These are phyloP conservation scores for Candida caryicola DNA, from an alignment of 805 yeast species.

Conservation along the genomic window DNA sequence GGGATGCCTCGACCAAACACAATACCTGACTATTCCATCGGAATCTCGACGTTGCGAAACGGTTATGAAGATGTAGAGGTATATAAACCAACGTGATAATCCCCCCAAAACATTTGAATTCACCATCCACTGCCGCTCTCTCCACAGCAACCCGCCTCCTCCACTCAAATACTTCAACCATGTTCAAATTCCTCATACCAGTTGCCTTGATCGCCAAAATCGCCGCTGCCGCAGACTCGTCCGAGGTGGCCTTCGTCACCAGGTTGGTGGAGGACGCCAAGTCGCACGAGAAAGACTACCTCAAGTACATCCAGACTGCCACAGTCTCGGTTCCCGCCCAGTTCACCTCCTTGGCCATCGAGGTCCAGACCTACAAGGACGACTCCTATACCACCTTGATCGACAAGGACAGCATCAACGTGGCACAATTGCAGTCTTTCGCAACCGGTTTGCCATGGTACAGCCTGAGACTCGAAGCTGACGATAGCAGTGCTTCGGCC, in stretches of 20 bases:
- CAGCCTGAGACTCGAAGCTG: conserved; percentile 7
- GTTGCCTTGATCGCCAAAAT: conserved; percentile 1
- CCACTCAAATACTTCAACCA: not conserved
- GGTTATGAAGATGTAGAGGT: not conserved
- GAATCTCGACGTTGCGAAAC: too few relatives aligned
- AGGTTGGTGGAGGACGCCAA: conserved; percentile 12
- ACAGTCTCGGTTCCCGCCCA: conserved; percentile 22
- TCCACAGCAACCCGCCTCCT: not conserved
- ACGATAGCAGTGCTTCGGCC: conserved; percentile 1
- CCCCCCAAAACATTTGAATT: too few relatives aligned
- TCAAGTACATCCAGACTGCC: conserved; percentile 25
- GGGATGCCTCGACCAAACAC: too few relatives aligned
- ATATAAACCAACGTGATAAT: not conserved
- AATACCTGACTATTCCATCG: too few relatives aligned
- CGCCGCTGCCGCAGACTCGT: conserved; percentile 3
- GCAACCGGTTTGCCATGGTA: conserved; percentile 17
- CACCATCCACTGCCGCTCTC: not conserved
- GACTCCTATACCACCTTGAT: conserved; percentile 36
- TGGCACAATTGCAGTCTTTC: conserved; percentile 8
- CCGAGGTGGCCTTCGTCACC: conserved; percentile 11
- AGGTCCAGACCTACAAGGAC: conserved; percentile 32
- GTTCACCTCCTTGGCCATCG: conserved; percentile 26
- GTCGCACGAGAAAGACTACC: conserved; percentile 9
- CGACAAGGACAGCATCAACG: conserved; percentile 6
- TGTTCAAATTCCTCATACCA: conserved; percentile 1